phyloP scores from a whole-genome alignment of 202 grass and related monocot species.

The Setaria italica region DNA sequence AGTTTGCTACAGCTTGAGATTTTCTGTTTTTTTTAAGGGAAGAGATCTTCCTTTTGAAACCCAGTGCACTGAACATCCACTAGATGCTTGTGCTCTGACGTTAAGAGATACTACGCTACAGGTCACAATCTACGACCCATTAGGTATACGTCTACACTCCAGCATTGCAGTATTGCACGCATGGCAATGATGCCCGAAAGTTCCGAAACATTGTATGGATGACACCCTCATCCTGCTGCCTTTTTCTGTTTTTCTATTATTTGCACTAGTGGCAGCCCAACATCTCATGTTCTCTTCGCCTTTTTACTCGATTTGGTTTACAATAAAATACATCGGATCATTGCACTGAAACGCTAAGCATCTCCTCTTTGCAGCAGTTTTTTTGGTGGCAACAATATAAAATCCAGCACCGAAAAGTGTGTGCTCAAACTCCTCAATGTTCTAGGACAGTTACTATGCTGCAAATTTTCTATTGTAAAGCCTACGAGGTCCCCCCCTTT shows the following conservation, averaged over 20 bases:
- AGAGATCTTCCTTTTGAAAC: slow-evolving; percentile 13
- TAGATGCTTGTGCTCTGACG: slow-evolving; percentile 24
- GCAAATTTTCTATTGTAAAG: slow-evolving; percentile 55
- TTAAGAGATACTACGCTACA: slow-evolving; percentile 7
- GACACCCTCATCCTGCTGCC: slow-evolving; percentile 49
- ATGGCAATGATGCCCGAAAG: slow-evolving; percentile 59
- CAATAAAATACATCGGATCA: slow-evolving; percentile 43
- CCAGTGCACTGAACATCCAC: slow-evolving; percentile 45
- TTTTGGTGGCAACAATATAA: slow-evolving; percentile 35
- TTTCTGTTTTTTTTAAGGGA: neutral
- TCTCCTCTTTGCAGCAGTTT: slow-evolving; percentile 32
- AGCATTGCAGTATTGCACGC: slow-evolving; percentile 46
- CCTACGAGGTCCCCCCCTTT: slow-evolving; percentile 55
- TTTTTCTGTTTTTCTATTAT: slow-evolving; percentile 40
- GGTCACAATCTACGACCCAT: slow-evolving; percentile 40
- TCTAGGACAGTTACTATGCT: slow-evolving; percentile 40
- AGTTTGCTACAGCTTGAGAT: slow-evolving; percentile 18
- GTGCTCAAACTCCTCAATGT: slow-evolving; percentile 31
- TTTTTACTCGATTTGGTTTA: slow-evolving; percentile 48
- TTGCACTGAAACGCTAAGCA: slow-evolving; percentile 29
- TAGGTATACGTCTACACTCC: slow-evolving; percentile 41
- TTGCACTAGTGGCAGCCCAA: slow-evolving; percentile 48
- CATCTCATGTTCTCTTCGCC: slow-evolving; percentile 55
- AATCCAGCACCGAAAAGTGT: slow-evolving; percentile 43
- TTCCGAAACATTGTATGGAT: slow-evolving; percentile 58